Evolutionary conservation across 164 flowering plant species (phyloP).

Genomic region (Protea cynaroides): DNA sequence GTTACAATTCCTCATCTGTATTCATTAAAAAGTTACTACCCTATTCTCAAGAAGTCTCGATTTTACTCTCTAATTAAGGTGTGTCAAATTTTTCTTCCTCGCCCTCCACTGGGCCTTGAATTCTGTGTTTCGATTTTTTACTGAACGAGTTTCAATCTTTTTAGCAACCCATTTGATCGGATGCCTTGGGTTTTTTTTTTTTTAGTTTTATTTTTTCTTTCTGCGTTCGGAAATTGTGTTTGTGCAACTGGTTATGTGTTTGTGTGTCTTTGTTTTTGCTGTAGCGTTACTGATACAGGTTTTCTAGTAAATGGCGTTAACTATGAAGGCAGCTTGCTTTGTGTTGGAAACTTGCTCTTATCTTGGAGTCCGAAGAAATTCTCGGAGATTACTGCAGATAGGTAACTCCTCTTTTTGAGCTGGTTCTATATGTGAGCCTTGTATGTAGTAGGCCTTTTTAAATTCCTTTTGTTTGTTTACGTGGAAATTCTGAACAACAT

Average conservation of each 20-base stretch:
- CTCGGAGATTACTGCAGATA: constrained; percentile 65
- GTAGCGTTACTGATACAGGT: constrained; percentile 54
- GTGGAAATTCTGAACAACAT: no score
- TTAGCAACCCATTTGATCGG: not conserved
- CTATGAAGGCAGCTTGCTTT: constrained; percentile 87
- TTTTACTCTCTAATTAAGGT: not conserved
- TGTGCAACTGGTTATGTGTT: not conserved
- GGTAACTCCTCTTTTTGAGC: constrained; percentile 24
- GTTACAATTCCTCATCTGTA: no score
- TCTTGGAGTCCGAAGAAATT: constrained; percentile 83
- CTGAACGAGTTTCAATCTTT: not conserved
- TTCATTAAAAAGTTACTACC: no score
- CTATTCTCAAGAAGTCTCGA: not conserved
- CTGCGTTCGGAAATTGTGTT: not conserved
- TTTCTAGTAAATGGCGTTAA: constrained; percentile 72
- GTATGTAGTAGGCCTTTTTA: no score
- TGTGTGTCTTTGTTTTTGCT: constrained; percentile 20
- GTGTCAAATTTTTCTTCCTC: no score
- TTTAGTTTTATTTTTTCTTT: not conserved
- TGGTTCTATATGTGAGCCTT: not conserved
- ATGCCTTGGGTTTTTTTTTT: not conserved
- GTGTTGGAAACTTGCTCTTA: constrained; percentile 67
- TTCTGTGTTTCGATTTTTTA: constrained; percentile 3
- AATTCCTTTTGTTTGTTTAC: no score
- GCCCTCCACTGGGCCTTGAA: no score